A percentile compares a stretch with the other conserved stretches of the same genome.
Evolutionary conservation across 768 basidiomycete species (phyloP).

Genomic region (Russula brevipes): DNA sequence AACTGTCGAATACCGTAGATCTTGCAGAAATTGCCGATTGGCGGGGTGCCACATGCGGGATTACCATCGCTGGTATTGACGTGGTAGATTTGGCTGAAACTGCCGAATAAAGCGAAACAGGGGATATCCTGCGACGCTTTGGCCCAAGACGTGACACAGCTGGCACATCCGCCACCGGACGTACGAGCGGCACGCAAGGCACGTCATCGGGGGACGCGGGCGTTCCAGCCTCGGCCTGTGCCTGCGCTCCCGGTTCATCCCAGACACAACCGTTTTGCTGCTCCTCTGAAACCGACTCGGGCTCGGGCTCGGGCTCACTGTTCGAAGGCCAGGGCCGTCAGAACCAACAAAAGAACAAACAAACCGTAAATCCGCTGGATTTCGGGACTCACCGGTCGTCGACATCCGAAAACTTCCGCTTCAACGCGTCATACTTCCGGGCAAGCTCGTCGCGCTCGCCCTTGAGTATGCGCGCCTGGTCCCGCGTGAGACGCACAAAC

Average conservation of each 20-base stretch:
- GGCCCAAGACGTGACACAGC: neutral
- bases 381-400: constrained; percentile 16
- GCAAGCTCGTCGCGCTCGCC: constrained; percentile 19
- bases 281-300: neutral
- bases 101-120: neutral
- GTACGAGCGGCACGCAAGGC: neutral
- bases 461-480: constrained; percentile 3
- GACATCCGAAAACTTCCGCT: constrained; percentile 23
- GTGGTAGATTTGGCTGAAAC: neutral
- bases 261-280: neutral
- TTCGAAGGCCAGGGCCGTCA: neutral
- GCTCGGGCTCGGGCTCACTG: neutral
- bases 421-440: constrained; percentile 18
- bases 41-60: constrained; percentile 12
- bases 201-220: neutral
- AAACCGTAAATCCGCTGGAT: neutral
- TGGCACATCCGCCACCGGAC: neutral
- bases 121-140: constrained; percentile 11
- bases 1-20: neutral
- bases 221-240: neutral
- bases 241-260: neutral
- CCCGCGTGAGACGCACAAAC: constrained; percentile 4
- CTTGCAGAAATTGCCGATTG: neutral
- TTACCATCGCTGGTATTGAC: constrained; percentile 19
- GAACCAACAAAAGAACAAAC: neutral